These are phyloP conservation scores for Pseudotulostoma volvatum DNA, from an alignment of 495 filamentous ascomycete species.

Conservation along the genomic window DNA sequence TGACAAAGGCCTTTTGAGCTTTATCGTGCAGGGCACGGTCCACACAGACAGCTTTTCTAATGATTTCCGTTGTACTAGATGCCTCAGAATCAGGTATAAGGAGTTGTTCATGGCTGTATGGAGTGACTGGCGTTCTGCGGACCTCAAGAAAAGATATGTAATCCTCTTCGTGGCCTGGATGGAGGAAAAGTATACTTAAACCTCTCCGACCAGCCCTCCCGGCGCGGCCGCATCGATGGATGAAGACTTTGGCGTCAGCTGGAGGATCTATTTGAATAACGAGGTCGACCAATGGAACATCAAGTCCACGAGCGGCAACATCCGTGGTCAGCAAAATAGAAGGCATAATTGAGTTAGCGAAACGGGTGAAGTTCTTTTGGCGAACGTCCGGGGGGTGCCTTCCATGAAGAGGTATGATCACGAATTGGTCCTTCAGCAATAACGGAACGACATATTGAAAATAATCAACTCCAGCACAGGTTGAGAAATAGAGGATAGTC, in stretches of 20 bases:
- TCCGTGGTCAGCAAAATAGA: slow-evolving; percentile 77
- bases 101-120: slow-evolving; percentile 33
- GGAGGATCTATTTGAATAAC: slow-evolving; percentile 89
- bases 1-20: slow-evolving; percentile 78
- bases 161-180: slow-evolving; percentile 69
- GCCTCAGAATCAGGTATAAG: slow-evolving; percentile 40
- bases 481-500: slow-evolving; percentile 87
- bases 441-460: slow-evolving; percentile 64
- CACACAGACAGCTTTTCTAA: slow-evolving; percentile 42
- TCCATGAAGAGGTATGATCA: slow-evolving; percentile 69
- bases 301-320: slow-evolving; percentile 72
- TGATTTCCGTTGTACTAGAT: slow-evolving; percentile 28
- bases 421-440: slow-evolving; percentile 37
- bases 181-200: slow-evolving; percentile 69
- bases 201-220: slow-evolving; percentile 78
- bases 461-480: slow-evolving; percentile 91
- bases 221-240: slow-evolving; percentile 86
- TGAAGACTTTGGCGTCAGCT: slow-evolving; percentile 82
- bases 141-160: slow-evolving; percentile 79
- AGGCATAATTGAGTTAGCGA: slow-evolving; percentile 47
- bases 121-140: slow-evolving; percentile 71
- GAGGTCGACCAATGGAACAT: slow-evolving; percentile 88
- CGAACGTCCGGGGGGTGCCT: slow-evolving; percentile 69
- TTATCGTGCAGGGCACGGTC: slow-evolving; percentile 83
- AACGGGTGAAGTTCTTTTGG: slow-evolving; percentile 64